Evolutionary conservation across 1,284 basidiomycete species (phyloP).

Genomic region (Lignosus rhinocerotis): DNA sequence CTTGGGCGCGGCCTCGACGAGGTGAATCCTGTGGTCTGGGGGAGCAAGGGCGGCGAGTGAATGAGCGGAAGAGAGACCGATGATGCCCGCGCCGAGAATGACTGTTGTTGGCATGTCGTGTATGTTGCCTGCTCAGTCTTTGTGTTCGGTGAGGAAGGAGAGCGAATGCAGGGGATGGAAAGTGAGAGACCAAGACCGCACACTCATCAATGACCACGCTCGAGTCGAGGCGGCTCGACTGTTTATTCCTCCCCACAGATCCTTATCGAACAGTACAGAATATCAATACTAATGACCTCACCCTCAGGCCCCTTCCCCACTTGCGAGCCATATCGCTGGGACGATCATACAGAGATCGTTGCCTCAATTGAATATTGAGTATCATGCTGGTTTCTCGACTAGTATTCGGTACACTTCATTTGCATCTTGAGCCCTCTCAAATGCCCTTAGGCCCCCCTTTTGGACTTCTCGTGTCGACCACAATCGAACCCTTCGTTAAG

Average conservation of each 20-base stretch:
- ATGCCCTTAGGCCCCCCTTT: constrained; percentile 30
- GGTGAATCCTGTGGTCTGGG: constrained; percentile 32
- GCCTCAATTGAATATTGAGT: no score
- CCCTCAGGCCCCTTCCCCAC: constrained; percentile 6
- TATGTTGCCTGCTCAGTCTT: constrained; percentile 9
- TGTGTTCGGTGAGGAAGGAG: not conserved
- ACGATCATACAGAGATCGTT: no score
- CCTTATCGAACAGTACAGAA: constrained; percentile 2
- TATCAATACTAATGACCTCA: constrained; percentile 14
- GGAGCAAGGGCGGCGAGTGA: constrained; percentile 31
- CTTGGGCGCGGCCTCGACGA: constrained; percentile 36
- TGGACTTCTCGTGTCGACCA: constrained; percentile 40
- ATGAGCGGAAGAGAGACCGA: constrained; percentile 56
- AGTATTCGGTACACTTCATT: no score
- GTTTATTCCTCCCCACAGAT: not conserved
- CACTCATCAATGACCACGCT: no score
- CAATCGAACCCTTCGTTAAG: constrained; percentile 41
- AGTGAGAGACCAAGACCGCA: not conserved
- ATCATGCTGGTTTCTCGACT: no score
- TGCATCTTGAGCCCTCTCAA: constrained; percentile 1
- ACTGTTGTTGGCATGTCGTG: constrained; percentile 34
- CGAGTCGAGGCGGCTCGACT: no score
- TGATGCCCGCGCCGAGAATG: constrained; percentile 54
- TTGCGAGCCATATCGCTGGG: not conserved
- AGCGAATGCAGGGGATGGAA: not conserved